phyloP scores from a whole-genome alignment of 306 rosid genomes.

The Rubus idaeus region DNA sequence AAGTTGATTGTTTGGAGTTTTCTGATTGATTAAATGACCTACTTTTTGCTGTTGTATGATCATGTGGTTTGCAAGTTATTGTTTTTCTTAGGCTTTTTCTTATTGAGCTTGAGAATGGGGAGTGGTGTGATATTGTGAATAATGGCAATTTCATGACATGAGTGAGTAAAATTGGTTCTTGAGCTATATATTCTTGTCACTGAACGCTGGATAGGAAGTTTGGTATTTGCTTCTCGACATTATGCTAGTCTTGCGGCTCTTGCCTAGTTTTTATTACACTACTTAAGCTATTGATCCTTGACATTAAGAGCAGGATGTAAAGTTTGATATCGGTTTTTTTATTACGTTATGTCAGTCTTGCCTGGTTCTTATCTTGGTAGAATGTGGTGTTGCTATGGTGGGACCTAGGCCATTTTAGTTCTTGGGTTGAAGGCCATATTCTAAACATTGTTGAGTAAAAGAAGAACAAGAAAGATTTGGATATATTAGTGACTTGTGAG shows the following conservation, averaged over 20 bases:
- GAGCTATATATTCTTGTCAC: not conserved
- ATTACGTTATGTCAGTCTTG: not conserved
- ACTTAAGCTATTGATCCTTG: not conserved
- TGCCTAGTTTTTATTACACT: not conserved
- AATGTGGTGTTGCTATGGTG: not conserved
- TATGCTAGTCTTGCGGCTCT: not conserved
- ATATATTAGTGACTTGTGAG: not conserved
- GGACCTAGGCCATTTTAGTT: slow-evolving; percentile 2
- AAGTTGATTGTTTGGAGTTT: not conserved
- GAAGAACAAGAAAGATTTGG: not conserved
- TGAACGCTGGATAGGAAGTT: not conserved
- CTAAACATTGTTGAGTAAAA: not conserved
- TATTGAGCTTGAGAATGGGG: not conserved
- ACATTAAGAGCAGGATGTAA: not conserved
- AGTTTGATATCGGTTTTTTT: not conserved
- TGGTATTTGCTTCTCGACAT: not conserved
- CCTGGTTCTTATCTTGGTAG: not conserved
- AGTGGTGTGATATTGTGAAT: not conserved
- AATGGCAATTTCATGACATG: not conserved
- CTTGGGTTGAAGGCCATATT: not conserved
- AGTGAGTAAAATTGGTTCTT: not conserved
- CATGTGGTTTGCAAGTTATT: not conserved
- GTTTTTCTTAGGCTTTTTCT: no score
- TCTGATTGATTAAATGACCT: not conserved
- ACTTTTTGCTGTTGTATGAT: not conserved